Evolutionary conservation across 306 rosid genomes (phyloP).

Genomic region (Acacia crassicarpa): DNA sequence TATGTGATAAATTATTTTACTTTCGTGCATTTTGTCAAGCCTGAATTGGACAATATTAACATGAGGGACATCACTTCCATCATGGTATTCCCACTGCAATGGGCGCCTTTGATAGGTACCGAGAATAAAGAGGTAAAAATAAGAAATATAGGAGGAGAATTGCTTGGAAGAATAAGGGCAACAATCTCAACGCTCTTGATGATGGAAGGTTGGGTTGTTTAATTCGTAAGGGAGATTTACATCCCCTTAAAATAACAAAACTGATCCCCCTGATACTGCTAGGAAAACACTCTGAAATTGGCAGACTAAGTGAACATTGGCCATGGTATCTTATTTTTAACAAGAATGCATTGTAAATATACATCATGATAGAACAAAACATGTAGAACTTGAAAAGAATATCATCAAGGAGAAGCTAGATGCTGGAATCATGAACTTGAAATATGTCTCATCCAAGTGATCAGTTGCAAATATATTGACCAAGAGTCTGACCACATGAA

Average conservation of each 20-base stretch:
- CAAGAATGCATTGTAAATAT: too few relatives aligned
- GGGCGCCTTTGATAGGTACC: background rate
- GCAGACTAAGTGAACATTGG: background rate
- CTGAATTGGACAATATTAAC: background rate
- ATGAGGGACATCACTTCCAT: background rate
- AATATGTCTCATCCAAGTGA: background rate
- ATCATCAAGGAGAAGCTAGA: background rate
- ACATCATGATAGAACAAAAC: background rate
- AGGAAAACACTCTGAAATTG: background rate
- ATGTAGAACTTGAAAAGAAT: background rate
- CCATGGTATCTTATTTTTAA: too few relatives aligned
- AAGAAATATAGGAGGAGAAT: background rate
- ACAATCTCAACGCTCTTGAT: background rate
- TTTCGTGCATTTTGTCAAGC: conserved; percentile 22
- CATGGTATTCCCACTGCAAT: background rate
- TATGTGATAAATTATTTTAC: conserved; percentile 22
- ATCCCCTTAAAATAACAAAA: background rate
- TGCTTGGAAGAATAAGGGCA: background rate
- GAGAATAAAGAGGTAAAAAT: background rate
- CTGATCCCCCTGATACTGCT: background rate
- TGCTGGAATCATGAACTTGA: background rate
- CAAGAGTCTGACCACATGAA: background rate
- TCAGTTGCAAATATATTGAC: background rate
- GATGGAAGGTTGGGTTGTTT: background rate
- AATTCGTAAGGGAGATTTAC: background rate